Base-by-base conservation (phyloP, 2,329 filamentous ascomycete genomes). In the Chaetomiaceae sp. region DNA sequence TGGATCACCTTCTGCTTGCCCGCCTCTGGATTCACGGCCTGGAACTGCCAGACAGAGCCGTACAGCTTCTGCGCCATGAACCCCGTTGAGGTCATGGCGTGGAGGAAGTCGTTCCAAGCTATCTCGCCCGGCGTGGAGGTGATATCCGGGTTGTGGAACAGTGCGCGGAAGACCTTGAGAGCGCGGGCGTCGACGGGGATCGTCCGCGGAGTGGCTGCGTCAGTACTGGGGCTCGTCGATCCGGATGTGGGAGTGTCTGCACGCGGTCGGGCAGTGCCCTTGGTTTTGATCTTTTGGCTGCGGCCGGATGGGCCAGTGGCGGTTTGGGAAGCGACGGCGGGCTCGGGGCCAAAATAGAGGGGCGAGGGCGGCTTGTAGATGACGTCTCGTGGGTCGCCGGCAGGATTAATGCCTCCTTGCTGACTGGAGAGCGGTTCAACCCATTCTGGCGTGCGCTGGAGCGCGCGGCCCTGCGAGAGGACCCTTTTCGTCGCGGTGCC, bases 41-140 rank as follows among this genome's bases (percentile, higher is more conserved):
- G 70, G 56, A 85, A 85, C 9, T 82, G 77, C 82, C 82, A 85
- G 0, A 77, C 76, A 1, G 79, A 84, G 0, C 81, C 80, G 55
- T 83, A 82, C 0, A 84, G 69, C 65, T 85, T 84, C 65, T 81
- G 68, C 0, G 72, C 72, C 0, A 61, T 54, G 49, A 85, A 83
- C 0, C 80, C 81, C 0, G 71, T 70, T 0, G 68, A 68, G 0
- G 60, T 57, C 74, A 83, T 76, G 0, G 79, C 78, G 53, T 75
- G 72, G 3, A 82, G 60, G 54, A 82, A 78, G 47, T 82, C 78
- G 2, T 58, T 65, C 80, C 79, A 83, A 0, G 70, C 29, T 0
- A 83, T 58, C 59, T 82, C 80, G 3, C 75, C 75, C 0, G 74
- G 72, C 0, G 70, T 66, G 0, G 74, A 67, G 0, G 61, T 67